These are phyloP conservation scores for Cytospora chrysosperma DNA, from an alignment of 2,329 filamentous ascomycete genomes.

Conservation along the genomic window DNA sequence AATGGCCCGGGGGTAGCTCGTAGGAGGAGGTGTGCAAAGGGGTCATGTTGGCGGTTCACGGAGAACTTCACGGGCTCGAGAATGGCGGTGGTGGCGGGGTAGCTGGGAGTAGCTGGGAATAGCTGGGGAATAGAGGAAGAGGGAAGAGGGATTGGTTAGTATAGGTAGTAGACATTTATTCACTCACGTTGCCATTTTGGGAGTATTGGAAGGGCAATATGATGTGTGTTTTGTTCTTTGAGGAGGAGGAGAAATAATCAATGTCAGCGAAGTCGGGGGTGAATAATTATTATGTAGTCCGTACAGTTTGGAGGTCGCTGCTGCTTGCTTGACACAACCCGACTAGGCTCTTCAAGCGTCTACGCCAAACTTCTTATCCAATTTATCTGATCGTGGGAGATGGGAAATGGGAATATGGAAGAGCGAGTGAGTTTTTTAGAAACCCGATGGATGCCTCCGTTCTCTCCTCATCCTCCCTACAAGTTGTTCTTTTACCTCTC, in stretches of 20 bases:
- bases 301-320: conserved; percentile 1
- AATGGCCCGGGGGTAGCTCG: background rate
- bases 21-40: background rate
- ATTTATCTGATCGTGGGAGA: conserved; percentile 12
- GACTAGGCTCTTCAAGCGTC: conserved; percentile 14
- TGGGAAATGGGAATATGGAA: too few relatives aligned
- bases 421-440: background rate
- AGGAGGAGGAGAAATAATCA: background rate
- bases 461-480: background rate
- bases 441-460: conserved; percentile 11
- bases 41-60: background rate
- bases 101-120: conserved; percentile 15
- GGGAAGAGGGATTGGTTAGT: background rate
- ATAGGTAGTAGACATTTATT: background rate
- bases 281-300: too few relatives aligned
- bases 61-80: conserved; percentile 10
- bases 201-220: background rate
- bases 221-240: background rate
- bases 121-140: too few relatives aligned
- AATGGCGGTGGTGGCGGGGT: conserved; percentile 26
- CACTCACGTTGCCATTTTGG: conserved; percentile 29
- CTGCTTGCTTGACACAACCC: conserved; percentile 8
- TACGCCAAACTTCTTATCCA: conserved; percentile 6
- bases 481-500: background rate
- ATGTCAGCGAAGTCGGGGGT: background rate